A percentile compares a stretch with the other conserved stretches of the same genome.
These are phyloP conservation scores for Luffa acutangula DNA, from an alignment of 306 rosid species.

Conservation along the genomic window DNA sequence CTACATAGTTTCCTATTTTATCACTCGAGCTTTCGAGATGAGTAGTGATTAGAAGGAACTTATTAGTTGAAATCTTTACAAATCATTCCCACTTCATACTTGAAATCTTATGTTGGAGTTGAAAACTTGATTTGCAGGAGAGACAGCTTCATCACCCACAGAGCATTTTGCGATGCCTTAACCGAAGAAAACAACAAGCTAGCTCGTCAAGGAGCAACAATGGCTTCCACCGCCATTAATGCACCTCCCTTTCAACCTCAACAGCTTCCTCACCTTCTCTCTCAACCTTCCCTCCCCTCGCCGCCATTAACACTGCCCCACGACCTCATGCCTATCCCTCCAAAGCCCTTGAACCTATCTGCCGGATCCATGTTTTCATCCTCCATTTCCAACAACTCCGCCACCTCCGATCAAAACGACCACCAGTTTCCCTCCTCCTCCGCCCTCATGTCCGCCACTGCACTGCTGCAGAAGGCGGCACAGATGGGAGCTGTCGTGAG, in stretches of 20 bases:
- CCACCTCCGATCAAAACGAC: neutral
- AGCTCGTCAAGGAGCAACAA: constrained; percentile 12
- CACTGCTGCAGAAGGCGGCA: constrained; percentile 68
- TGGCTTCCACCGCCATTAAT: neutral
- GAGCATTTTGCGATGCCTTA: constrained; percentile 87
- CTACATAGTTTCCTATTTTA: too few relatives aligned
- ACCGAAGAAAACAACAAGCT: constrained; percentile 60
- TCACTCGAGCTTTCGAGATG: too few relatives aligned
- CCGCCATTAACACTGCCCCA: neutral
- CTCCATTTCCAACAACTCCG: constrained; percentile 23
- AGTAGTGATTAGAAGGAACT: too few relatives aligned
- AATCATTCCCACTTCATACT: neutral
- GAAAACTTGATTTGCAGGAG: constrained; percentile 34
- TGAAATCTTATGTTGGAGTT: too few relatives aligned
- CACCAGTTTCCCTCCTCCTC: neutral
- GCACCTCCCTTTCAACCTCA: neutral
- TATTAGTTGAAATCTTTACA: too few relatives aligned
- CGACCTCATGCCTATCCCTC: constrained; percentile 4
- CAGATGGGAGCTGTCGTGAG: constrained; percentile 72
- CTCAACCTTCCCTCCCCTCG: neutral
- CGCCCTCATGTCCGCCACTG: constrained; percentile 62
- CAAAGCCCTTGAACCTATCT: neutral
- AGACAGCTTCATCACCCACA: constrained; percentile 86
- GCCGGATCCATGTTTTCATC: constrained; percentile 18
- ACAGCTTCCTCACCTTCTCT: constrained; percentile 10